Base-by-base conservation (phyloP, 176 grass and related monocot genomes). In the Musa schizocarpa region DNA sequence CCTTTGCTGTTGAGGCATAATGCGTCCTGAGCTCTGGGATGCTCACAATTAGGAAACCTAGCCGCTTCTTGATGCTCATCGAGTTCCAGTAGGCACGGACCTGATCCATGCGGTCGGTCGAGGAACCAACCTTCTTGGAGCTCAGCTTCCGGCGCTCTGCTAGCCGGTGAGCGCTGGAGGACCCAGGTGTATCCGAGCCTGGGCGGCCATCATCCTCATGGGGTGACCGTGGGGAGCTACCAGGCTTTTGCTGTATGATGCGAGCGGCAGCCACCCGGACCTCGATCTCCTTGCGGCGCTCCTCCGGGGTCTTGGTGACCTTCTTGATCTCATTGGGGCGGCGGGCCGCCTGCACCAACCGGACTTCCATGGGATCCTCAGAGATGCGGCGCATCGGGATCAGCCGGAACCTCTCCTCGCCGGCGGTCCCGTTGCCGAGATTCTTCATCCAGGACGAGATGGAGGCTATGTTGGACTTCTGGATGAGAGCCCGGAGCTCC, bases 271-370 rank as follows among this genome's bases (percentile, higher is more conserved):
- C 86, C 3, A 98, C 77, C 6, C 88, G 86, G 67, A 89, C 90
- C 82, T 98, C 95, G 63, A 98, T 94, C 84, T 98, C 95, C 87
- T 91, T 90, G 74, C 95, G 90, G 54, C 88, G 88, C 80, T 99
- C 95, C 21, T 99, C 86, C 0, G 83, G 55, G 54, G 88, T 99
- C 85, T 99, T 99, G 11, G 80, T 87, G 19, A 88, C 95, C 75
- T 94, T 98, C 82, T 93, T 99, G 77, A 94, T 84, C 84, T 99
- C 95, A 14, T 94, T 99, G 8, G 83, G 85, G 9, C 90, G 91
- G 59, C 88, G 88, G 1, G 84, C 80, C 1, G 62, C 11, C 13
- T 88, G 95, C 13, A 92, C 80, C 25, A 94, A 74, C 16, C 84
- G 90, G 73, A 85, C 77, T 82, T 99, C 95, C 20, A 85, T 77